A percentile compares a stretch with the other conserved stretches of the same genome.
phyloP scores from a whole-genome alignment of 345 rosid genomes.

The Cardamine chenopodiifolia region DNA sequence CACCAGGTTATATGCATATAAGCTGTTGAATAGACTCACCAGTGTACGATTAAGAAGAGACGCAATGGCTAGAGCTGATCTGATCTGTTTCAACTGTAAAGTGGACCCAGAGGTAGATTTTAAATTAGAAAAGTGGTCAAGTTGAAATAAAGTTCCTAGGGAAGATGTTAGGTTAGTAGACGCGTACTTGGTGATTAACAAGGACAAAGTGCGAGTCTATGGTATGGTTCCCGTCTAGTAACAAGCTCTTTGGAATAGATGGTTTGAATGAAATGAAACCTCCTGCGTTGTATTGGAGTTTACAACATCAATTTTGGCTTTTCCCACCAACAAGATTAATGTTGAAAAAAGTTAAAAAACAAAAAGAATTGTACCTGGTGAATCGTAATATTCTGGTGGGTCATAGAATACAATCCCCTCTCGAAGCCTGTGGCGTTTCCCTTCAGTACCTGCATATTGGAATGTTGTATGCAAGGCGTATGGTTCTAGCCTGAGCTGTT shows the following conservation, averaged over 20 bases:
- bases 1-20: constrained; percentile 6
- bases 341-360: background rate
- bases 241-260: constrained; percentile 75
- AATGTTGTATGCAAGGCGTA: constrained; percentile 96
- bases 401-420: constrained; percentile 90
- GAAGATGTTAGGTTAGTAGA: constrained; percentile 36
- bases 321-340: constrained; percentile 12
- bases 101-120: constrained; percentile 31
- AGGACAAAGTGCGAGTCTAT: constrained; percentile 77
- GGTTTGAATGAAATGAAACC: constrained; percentile 91
- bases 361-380: constrained; percentile 58
- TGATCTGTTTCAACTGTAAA: constrained; percentile 84
- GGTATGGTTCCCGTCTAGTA: constrained; percentile 86
- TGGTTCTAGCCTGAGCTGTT: constrained; percentile 87
- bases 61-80: constrained; percentile 90
- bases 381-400: constrained; percentile 85
- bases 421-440: constrained; percentile 93
- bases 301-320: constrained; percentile 5
- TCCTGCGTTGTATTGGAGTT: constrained; percentile 54
- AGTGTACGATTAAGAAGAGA: constrained; percentile 79
- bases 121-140: constrained; percentile 23
- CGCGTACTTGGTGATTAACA: constrained; percentile 79
- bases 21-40: constrained; percentile 56
- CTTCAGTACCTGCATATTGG: constrained; percentile 96
- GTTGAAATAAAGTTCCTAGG: constrained; percentile 21